Base-by-base conservation (phyloP, 2,329 filamentous ascomycete genomes). In the Verticillium isaacii region DNA sequence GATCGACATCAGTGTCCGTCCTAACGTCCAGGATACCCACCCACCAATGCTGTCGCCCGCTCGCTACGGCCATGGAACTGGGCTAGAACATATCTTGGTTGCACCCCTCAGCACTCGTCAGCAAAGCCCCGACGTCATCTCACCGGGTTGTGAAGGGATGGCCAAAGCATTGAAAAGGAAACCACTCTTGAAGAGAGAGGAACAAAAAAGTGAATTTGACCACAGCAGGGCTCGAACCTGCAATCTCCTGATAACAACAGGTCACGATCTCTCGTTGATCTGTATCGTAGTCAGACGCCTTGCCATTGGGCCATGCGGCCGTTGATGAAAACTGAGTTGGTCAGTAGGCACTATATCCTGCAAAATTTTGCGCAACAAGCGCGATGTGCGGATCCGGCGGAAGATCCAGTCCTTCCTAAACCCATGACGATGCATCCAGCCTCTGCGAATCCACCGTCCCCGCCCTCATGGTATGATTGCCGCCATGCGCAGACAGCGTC, bases 221-320 rank as follows among this genome's bases (percentile, higher is more conserved):
- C 63, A 60, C 56, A 61, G 63, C 63, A 63, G 63, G 63, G 63
- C 57, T 64, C 63, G 63, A 63, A 64, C 63, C 63, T 61, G 62
- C 63, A 62, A 63, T 62, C 63, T 64, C 57, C 63, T 63, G 61
- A 50, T 50, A 25, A 50, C 45, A 23, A 23, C 45, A 25, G 19
- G 8, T n/a, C 17, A 15, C 12, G 19, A 36, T 36, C 11, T 36
- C 19, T 11, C 11, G 45, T 25, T 11, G 19, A 14, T 4, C n/a
- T 50, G 17, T 45, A 56, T 77, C 73, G 74, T 76, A 76, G 75
- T 77, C 74, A 77, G 73, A 77, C 74, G 74, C 74, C 74, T 75
- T 77, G 74, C 69, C 74, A 77, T 74, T 74, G 71, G 72, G 71
- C 72, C 72, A 76, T 17, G 55, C 55, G 55, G 55, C 55, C 29